Evolutionary conservation across 2,329 filamentous ascomycete genomes (phyloP).

Genomic region (Grosmannia clavigera): DNA sequence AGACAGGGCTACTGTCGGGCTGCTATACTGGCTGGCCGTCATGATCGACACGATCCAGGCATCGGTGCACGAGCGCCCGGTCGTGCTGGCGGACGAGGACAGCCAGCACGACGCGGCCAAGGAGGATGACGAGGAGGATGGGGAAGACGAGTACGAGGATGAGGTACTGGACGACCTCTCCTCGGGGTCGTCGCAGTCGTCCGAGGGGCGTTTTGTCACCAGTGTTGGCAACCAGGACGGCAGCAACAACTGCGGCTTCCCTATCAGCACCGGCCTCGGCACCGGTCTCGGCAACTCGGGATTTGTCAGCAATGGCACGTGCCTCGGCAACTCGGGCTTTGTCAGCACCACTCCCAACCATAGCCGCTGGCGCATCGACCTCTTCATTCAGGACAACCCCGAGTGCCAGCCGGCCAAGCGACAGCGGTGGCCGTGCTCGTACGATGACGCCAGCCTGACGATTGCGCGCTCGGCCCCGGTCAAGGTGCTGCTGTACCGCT

Average conservation of each 20-base stretch:
- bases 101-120: slow-evolving; percentile 23
- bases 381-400: slow-evolving; percentile 23
- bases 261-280: background rate
- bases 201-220: background rate
- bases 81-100: slow-evolving; percentile 27
- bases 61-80: slow-evolving; percentile 31
- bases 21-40: slow-evolving; percentile 45
- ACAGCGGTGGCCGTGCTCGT: slow-evolving; percentile 39
- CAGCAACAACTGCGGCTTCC: background rate
- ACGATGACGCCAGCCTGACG: slow-evolving; percentile 34
- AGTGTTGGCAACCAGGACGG: background rate
- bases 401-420: slow-evolving; percentile 9
- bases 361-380: slow-evolving; percentile 19
- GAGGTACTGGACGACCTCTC: background rate
- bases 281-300: background rate
- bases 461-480: slow-evolving; percentile 42
- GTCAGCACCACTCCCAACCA: background rate
- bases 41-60: slow-evolving; percentile 48
- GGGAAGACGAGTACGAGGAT: slow-evolving; percentile 7
- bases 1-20: slow-evolving; percentile 32
- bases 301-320: background rate
- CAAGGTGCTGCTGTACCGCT: slow-evolving; percentile 46
- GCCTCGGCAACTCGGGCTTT: background rate
- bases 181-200: background rate
- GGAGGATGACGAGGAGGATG: slow-evolving; percentile 5